These are phyloP conservation scores for Musa itinerans DNA, from an alignment of 176 grass and related monocot genomes.

Conservation along the genomic window DNA sequence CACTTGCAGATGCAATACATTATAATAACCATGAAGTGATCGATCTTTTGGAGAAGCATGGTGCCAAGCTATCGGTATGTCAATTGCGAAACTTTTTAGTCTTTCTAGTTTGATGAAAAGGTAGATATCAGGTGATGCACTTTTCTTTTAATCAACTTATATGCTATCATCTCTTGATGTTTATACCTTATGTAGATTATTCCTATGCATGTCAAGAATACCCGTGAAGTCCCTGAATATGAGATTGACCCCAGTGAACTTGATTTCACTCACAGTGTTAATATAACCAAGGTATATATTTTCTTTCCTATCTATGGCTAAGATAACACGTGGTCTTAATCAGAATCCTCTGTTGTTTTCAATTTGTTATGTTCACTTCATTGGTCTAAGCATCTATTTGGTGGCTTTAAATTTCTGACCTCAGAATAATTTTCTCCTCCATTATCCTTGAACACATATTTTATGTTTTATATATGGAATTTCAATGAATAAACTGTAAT, in stretches of 20 bases:
- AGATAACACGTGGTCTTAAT: not conserved
- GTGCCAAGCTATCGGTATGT: constrained; percentile 58
- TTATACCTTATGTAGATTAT: constrained; percentile 42
- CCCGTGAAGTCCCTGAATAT: constrained; percentile 77
- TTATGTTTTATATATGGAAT: not conserved
- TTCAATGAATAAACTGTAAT: not conserved
- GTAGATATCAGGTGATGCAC: not conserved
- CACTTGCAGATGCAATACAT: constrained; percentile 96
- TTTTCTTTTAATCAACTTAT: constrained; percentile 1
- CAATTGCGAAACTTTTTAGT: not conserved
- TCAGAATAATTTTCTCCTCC: not conserved
- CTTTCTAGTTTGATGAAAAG: not conserved
- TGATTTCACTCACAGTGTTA: constrained; percentile 60
- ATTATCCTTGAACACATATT: not conserved
- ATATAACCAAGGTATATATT: constrained; percentile 57
- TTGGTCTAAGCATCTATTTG: not conserved
- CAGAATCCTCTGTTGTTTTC: not conserved
- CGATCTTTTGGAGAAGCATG: constrained; percentile 89
- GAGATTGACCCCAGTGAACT: constrained; percentile 65
- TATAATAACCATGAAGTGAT: constrained; percentile 83
- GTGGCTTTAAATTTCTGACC: not conserved
- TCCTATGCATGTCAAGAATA: constrained; percentile 84
- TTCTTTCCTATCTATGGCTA: not conserved
- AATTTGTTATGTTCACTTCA: not conserved
- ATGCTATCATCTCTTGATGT: not conserved